Evolutionary conservation across 192 early-diverging fungal species (phyloP).

Genomic region (Podila epigama): DNA sequence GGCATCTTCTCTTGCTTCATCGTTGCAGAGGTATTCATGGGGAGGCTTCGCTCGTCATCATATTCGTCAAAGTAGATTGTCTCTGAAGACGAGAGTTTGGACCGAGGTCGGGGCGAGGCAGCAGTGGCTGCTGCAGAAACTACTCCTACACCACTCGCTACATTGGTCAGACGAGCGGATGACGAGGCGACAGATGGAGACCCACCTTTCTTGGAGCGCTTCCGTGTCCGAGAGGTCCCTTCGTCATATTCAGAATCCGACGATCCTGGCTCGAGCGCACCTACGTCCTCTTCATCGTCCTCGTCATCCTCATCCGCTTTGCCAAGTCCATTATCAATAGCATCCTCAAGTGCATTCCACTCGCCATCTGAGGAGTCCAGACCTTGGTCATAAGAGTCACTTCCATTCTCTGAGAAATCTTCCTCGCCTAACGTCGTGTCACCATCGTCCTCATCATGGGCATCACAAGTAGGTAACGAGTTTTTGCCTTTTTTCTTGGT

Average conservation of each 20-base stretch:
- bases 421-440: constrained; percentile 10
- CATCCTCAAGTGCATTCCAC: constrained; percentile 26
- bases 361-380: constrained; percentile 21
- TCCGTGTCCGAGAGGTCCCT: background rate
- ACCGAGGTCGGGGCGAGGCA: background rate
- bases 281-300: constrained; percentile 16
- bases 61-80: constrained; percentile 23
- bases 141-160: too few relatives aligned
- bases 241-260: constrained; percentile 45
- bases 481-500: background rate
- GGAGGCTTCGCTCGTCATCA: background rate
- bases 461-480: background rate
- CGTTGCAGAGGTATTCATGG: too few relatives aligned
- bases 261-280: constrained; percentile 15
- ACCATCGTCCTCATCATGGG: background rate
- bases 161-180: background rate
- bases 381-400: background rate
- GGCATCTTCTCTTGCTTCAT: too few relatives aligned
- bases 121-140: background rate
- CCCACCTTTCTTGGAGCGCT: background rate
- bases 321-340: constrained; percentile 26
- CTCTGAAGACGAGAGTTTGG: constrained; percentile 13
- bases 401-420: constrained; percentile 5
- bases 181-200: background rate
- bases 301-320: constrained; percentile 9